phyloP scores from a whole-genome alignment of 495 filamentous ascomycete species.

The Tuber calosporum region DNA sequence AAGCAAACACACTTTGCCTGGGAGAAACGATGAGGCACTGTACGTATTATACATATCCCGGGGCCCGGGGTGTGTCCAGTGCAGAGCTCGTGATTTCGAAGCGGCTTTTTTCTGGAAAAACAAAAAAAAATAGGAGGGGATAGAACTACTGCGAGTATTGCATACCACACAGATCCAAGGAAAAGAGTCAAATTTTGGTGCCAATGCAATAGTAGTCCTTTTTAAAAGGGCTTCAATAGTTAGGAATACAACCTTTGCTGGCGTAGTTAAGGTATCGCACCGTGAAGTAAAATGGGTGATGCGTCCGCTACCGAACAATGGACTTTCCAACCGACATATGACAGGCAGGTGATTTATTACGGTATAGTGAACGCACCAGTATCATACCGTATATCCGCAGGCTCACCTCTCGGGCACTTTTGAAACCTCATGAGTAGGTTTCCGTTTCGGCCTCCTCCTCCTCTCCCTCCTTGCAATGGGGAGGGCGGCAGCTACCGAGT shows the following conservation, averaged over 20 bases:
- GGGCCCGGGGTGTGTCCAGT: neutral
- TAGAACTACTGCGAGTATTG: too few relatives aligned
- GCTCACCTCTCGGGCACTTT: neutral
- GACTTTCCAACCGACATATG: neutral
- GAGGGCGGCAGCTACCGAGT: neutral
- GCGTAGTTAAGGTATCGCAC: neutral
- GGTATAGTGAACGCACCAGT: neutral
- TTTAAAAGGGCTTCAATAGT: too few relatives aligned
- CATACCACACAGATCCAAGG: too few relatives aligned
- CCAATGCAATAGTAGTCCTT: too few relatives aligned
- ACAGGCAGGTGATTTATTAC: neutral
- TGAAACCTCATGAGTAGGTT: neutral
- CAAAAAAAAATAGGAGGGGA: too few relatives aligned
- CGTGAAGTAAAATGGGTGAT: neutral
- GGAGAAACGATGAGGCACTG: neutral
- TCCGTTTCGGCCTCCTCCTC: neutral
- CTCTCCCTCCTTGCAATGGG: neutral
- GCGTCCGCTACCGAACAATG: neutral
- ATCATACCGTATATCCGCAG: neutral
- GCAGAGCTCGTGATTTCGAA: too few relatives aligned
- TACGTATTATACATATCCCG: neutral
- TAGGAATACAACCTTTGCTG: neutral
- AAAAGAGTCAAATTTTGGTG: too few relatives aligned
- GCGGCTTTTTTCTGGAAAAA: too few relatives aligned
- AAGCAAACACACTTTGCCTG: neutral